phyloP scores from a whole-genome alignment of 2,329 filamentous ascomycete genomes.

The Graphilbum ipis-grandicollis region DNA sequence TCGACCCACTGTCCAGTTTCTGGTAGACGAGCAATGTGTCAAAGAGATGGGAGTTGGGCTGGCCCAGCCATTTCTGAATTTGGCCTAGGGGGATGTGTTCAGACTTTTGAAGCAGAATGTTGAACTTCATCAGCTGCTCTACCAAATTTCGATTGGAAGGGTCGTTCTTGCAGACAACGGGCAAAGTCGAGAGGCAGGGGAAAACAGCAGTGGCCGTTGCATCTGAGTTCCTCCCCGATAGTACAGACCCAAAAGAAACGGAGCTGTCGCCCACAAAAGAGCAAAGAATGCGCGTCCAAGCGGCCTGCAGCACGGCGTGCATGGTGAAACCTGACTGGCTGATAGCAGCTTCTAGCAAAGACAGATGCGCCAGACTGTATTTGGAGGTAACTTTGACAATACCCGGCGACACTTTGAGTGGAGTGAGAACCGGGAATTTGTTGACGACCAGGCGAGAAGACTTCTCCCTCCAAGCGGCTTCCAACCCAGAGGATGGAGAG shows the following conservation, averaged over 20 bases:
- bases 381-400: constrained; percentile 12
- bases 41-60: constrained; percentile 50
- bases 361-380: constrained; percentile 20
- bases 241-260: constrained; percentile 63
- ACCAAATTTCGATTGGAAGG: constrained; percentile 40
- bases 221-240: constrained; percentile 55
- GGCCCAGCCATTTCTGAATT: constrained; percentile 56
- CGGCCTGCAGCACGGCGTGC: constrained; percentile 57
- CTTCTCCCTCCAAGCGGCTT: constrained; percentile 46
- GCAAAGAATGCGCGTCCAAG: constrained; percentile 61
- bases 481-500: constrained; percentile 13
- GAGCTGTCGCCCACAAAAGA: constrained; percentile 59
- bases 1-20: constrained; percentile 24
- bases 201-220: constrained; percentile 45
- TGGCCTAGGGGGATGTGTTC: constrained; percentile 55
- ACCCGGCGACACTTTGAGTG: constrained; percentile 27
- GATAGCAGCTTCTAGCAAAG: constrained; percentile 37
- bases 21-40: constrained; percentile 80
- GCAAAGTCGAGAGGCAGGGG: constrained; percentile 70
- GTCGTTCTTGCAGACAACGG: constrained; percentile 42
- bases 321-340: constrained; percentile 46
- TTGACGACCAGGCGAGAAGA: constrained; percentile 38
- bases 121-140: constrained; percentile 45
- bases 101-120: constrained; percentile 45
- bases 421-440: constrained; percentile 61